Base-by-base conservation (phyloP, 345 rosid genomes). In the Moringa oleifera region DNA sequence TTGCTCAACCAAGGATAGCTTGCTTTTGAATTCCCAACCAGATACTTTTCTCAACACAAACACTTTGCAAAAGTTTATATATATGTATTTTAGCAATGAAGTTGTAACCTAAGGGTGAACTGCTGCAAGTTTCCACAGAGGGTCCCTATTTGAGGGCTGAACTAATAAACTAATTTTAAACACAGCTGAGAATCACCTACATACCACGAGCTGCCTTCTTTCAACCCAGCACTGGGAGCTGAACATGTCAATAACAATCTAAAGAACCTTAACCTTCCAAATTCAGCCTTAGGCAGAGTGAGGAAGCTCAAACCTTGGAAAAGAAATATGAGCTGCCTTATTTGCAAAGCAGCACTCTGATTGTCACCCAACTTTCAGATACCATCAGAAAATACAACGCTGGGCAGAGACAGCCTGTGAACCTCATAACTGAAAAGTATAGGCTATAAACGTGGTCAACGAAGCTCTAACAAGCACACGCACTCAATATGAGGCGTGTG, bases 401-500 rank as follows among this genome's bases (percentile, higher is more conserved):
- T 28, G 8, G 33, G 5, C 33, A 28, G 9, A 41, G 12, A 15
- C 12, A 41, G 16, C 47, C 12, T 41, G 6, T 11, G 17, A 41
- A 41, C 13, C 47, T 41, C 47, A 11, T 1, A 7, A 4, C 12
- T 41, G 47, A 41, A 9, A 41, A 11, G 13, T 41, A 41, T 41
- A 16, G 47, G 6, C n/a, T n/a, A 41, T 5, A 9, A 41, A 41
- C 16, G 53, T 1, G 6, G 19, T 85, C 83, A 85, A 67, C 79
- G 53, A 62, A 90, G 91, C 88, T 93, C 97, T 37, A 90, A 63
- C 13, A 76, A 74, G 76, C 91, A 90, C 57, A 93, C 86, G 67
- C 96, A 93, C 70, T 93, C 98, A 1, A 87, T 87, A 51, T 93
- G 98, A 41, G 98, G 96, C 15, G 97, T 89, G 77, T 93, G 97